Evolutionary conservation across 1,284 basidiomycete genomes (phyloP), one percentile per base, ranked within the genome.

Genomic region (Trichosporon asahii): DNA sequence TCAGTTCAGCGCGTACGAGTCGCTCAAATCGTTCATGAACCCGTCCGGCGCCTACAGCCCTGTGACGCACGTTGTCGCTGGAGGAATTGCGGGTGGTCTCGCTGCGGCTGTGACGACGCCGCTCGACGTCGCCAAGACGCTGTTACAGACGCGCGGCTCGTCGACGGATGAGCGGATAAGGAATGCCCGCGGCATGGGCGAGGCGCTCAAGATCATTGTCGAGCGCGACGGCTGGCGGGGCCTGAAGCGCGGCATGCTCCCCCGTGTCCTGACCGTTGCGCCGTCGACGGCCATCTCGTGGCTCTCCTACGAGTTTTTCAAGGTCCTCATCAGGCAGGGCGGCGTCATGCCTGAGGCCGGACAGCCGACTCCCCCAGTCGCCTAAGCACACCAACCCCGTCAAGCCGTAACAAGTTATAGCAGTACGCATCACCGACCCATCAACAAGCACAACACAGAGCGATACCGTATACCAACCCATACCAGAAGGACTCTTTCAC

Each of bases 211-310:
- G 77, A 91, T 99, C 74, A 97, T 99, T 71, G 91, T 91, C 88
- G 85, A 85, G 76, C 86, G 91, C 74, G 93, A 98, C 76, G 97
- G 96, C 6, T 66, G 91, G 61, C 90, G 86, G 77, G 97, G 97
- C 0, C 94, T 99, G 79, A 85, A 87, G 65, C 88, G 97, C 76
- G 97, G 97, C 29, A 86, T 99, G 78, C 88, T 92, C 66, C 97
- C 97, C 6, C 88, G 97, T 64, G 90, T 99, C 64, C 85, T 99
- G 79, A 97, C 96, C 11, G 94, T 94, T 74, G 94, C 98, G 90
- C 97, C 97, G 9, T 95, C 93, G 79, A 98, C 97, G 70, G 97
- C 97, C 7, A 87, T 99, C 66, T 97, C 94, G 84, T 99, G 97
- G 96, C 86, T 98, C 81, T 94, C 91, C 66, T 96, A 96, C 80